Conservation (phyloP, 805 yeast genomes). For the Starmerella asiatica region DNA sequence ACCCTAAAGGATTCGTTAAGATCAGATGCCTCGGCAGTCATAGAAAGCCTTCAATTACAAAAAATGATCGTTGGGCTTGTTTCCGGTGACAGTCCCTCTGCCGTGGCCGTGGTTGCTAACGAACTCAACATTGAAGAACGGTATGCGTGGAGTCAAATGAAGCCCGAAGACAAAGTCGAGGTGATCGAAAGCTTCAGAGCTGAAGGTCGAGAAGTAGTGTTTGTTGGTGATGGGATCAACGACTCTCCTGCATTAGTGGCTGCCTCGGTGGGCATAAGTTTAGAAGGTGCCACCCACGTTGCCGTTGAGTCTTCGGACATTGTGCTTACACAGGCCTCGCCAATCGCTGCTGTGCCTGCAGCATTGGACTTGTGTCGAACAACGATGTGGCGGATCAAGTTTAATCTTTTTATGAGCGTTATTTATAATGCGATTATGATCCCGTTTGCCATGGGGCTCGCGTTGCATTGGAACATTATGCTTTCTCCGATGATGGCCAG, state of each 20-base stretch:
- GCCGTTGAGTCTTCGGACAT: constrained; percentile 96
- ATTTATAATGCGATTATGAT: constrained; percentile 76
- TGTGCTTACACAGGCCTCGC: constrained; percentile 39
- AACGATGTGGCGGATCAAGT: constrained; percentile 63
- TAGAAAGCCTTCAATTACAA: constrained; percentile 38
- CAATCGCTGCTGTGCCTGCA: constrained; percentile 33
- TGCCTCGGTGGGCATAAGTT: constrained; percentile 81
- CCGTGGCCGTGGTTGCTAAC: constrained; percentile 52
- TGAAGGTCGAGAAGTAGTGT: constrained; percentile 48
- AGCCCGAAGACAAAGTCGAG: constrained; percentile 64
- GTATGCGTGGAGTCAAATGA: constrained; percentile 59
- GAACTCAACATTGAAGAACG: constrained; percentile 51
- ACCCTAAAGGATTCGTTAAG: constrained; percentile 58
- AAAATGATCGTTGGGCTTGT: constrained; percentile 67
- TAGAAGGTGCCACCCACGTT: constrained; percentile 86
- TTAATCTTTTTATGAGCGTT: constrained; percentile 75
- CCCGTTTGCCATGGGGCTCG: constrained; percentile 89
- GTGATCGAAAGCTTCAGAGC: constrained; percentile 39
- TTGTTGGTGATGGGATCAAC: constrained; percentile 95
- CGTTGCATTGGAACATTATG: constrained; percentile 58
- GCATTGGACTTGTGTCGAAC: constrained; percentile 51
- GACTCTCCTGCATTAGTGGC: constrained; percentile 92
- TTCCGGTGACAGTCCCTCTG: constrained; percentile 65
- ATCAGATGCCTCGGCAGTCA: constrained; percentile 47
- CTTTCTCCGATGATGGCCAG: constrained; percentile 85